A percentile compares a stretch with the other conserved stretches of the same genome.
phyloP scores from a whole-genome alignment of 2,329 filamentous ascomycete species.

The Apiospora aurea region DNA sequence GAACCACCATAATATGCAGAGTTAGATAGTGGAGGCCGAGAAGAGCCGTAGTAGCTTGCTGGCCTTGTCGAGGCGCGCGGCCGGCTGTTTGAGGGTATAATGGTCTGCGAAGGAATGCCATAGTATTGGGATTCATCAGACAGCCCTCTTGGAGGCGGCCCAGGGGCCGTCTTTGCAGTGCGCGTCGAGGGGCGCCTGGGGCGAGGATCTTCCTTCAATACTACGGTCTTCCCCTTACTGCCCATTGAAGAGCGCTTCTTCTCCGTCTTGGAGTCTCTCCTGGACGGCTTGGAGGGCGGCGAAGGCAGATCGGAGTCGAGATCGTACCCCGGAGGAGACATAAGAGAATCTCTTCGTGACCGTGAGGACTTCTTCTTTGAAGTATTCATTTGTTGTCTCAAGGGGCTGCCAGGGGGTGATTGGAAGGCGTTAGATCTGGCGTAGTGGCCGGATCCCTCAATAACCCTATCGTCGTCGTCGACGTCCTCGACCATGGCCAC shows the following conservation, averaged over 20 bases:
- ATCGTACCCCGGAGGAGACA: slow-evolving; percentile 33
- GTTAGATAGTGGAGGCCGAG: slow-evolving; percentile 47
- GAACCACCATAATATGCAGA: slow-evolving; percentile 43
- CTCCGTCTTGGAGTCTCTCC: slow-evolving; percentile 43
- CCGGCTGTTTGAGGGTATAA: slow-evolving; percentile 42
- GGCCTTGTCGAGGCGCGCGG: slow-evolving; percentile 52
- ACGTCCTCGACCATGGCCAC: slow-evolving; percentile 20
- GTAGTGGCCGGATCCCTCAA: slow-evolving; percentile 23
- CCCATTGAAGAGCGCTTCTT: slow-evolving; percentile 34
- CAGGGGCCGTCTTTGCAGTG: slow-evolving; percentile 47
- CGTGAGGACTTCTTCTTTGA: slow-evolving; percentile 26
- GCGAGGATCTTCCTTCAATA: slow-evolving; percentile 24
- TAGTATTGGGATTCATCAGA: slow-evolving; percentile 50
- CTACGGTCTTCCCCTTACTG: slow-evolving; percentile 24
- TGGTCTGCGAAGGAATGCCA: slow-evolving; percentile 43
- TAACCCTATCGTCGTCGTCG: slow-evolving; percentile 40
- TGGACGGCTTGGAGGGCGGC: slow-evolving; percentile 31
- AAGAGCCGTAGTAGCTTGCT: slow-evolving; percentile 42
- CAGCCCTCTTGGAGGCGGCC: slow-evolving; percentile 37
- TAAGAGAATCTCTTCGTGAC: background rate
- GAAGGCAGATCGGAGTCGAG: slow-evolving; percentile 22
- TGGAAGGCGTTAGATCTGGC: slow-evolving; percentile 13
- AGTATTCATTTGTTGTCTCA: slow-evolving; percentile 22
- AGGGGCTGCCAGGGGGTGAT: slow-evolving; percentile 12
- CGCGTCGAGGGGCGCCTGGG: slow-evolving; percentile 43